A percentile compares a stretch with the other conserved stretches of the same genome.
Conservation (phyloP, 441 rosid genomes). For the Croton laevigatus region DNA sequence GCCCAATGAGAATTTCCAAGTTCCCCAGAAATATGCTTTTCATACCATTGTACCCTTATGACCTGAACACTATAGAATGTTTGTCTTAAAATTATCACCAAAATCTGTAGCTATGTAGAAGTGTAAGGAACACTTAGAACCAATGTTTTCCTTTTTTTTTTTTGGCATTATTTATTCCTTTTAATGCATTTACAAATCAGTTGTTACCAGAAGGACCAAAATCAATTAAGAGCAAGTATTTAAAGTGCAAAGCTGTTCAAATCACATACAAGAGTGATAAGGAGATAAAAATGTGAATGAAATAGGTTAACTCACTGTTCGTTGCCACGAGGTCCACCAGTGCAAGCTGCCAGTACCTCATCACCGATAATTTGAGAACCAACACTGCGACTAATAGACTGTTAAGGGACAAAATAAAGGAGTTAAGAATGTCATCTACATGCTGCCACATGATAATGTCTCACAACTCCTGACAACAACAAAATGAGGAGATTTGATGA, state of each 20-base stretch:
- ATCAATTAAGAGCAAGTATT: neutral
- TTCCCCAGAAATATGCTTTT: neutral
- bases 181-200: neutral
- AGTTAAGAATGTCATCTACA: slow-evolving; percentile 14
- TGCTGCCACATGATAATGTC: neutral
- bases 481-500: neutral
- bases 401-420: slow-evolving; percentile 27
- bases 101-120: neutral
- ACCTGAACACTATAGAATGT: neutral
- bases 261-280: neutral
- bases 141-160: neutral
- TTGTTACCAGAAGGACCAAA: neutral
- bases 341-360: slow-evolving; percentile 74
- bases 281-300: slow-evolving; percentile 1
- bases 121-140: neutral
- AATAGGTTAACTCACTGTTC: slow-evolving; percentile 57
- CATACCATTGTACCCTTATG: too few species aligned
- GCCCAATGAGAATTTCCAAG: neutral
- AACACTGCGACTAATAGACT: slow-evolving; percentile 62
- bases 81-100: neutral
- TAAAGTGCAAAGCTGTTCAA: neutral
- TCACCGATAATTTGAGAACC: slow-evolving; percentile 63
- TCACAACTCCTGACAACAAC: neutral
- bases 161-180: too few species aligned
- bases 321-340: slow-evolving; percentile 72